These are phyloP conservation scores for Coelastrella sp. DNA, from an alignment of 139 green algal genomes.

Conservation along the genomic window DNA sequence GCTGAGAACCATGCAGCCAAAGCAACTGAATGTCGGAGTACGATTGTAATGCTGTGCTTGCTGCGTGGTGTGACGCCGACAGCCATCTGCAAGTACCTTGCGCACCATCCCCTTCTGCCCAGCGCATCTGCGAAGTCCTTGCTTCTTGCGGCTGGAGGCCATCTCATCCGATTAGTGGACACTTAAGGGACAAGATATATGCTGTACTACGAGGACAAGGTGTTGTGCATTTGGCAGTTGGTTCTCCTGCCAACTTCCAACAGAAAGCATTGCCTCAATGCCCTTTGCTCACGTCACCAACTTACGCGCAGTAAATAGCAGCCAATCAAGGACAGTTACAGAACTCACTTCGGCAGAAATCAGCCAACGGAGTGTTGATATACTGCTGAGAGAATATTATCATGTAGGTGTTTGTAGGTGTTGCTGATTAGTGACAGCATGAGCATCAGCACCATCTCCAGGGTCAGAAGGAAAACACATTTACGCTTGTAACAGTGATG, in stretches of 20 bases:
- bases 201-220: neutral
- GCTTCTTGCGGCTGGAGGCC: neutral
- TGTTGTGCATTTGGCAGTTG: neutral
- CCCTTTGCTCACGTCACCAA: neutral
- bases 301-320: neutral
- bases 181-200: neutral
- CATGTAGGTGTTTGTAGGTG: neutral
- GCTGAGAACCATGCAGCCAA: neutral
- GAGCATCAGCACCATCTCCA: neutral
- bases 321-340: neutral
- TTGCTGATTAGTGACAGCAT: neutral
- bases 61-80: constrained; percentile 35
- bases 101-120: neutral
- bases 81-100: neutral
- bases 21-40: neutral
- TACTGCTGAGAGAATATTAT: constrained; percentile 31
- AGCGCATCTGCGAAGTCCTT: neutral
- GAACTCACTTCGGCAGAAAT: constrained; percentile 4
- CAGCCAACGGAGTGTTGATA: constrained; percentile 34
- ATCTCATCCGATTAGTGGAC: neutral
- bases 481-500: too few species aligned
- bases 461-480: too few species aligned
- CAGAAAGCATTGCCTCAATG: neutral
- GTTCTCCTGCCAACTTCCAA: neutral
- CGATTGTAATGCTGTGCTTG: neutral